Conservation (phyloP, 2,329 filamentous ascomycete species). For the Taxawa tesnikishii region DNA sequence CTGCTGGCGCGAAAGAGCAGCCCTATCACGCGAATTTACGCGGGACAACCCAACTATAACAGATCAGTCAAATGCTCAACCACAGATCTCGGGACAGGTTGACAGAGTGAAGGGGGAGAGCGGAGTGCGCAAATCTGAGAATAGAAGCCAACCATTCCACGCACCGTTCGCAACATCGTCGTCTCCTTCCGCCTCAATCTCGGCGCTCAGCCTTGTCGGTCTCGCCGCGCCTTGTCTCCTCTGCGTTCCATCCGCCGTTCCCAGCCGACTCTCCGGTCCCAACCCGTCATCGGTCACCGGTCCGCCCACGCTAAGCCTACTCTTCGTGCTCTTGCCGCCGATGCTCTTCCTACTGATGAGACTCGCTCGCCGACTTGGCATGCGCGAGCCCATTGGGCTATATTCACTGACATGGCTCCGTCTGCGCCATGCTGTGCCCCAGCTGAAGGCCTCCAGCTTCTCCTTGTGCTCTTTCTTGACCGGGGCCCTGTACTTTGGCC, state of each 20-base stretch:
- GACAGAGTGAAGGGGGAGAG: constrained; percentile 1
- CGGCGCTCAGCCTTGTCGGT: constrained; percentile 17
- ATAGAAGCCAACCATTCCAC: too few species aligned
- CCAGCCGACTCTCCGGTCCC: constrained; percentile 16
- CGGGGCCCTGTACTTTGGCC: constrained; percentile 35
- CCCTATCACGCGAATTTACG: constrained; percentile 16
- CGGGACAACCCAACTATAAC: constrained; percentile 20
- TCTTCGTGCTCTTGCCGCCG: constrained; percentile 5
- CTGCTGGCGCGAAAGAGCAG: constrained; percentile 12
- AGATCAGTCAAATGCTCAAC: too few species aligned
- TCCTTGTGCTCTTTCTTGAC: constrained; percentile 39
- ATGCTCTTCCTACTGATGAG: constrained; percentile 14
- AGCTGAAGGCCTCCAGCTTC: constrained; percentile 34
- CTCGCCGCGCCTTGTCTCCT: constrained; percentile 11
- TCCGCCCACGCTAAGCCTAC: constrained; percentile 11
- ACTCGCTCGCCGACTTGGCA: constrained; percentile 25
- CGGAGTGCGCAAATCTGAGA: background rate
- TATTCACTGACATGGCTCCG: constrained; percentile 32
- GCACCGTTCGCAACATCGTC: constrained; percentile 35
- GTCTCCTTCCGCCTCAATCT: constrained; percentile 30
- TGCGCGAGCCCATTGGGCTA: constrained; percentile 35
- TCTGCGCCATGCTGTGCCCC: constrained; percentile 33
- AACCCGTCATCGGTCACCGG: constrained; percentile 3
- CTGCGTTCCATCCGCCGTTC: constrained; percentile 9
- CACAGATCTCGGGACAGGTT: too few species aligned